Base-by-base conservation (phyloP, 2,329 filamentous ascomycete genomes). In the Exophiala bonariae region DNA sequence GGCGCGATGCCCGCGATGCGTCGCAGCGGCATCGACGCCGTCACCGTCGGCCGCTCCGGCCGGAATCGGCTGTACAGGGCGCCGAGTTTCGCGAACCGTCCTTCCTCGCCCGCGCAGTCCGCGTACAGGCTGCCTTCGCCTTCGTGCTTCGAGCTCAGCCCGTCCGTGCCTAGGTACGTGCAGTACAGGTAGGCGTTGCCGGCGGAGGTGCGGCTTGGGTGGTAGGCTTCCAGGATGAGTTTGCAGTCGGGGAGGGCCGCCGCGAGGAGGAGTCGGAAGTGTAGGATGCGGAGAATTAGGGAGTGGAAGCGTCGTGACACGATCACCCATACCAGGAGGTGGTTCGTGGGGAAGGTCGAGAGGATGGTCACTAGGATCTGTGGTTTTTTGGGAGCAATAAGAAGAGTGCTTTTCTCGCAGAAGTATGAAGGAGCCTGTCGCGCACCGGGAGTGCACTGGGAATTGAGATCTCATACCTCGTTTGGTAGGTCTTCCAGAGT, bases 141-240 rank as follows among this genome's bases (percentile, higher is more conserved):
- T 43, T 69, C 64, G 53, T 70, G 61, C 47, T 72, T 56, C 34
- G 64, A 64, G 42, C 73, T 70, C n/a, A 88, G 68, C 2, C 77
- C 77, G 55, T 82, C 73, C 2, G 84, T 89, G 22, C 79, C 81
- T 9, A 84, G 71, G 53, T 85, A 85, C 35, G 81, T 74, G 66
- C 87, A 91, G 61, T 79, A 78, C 10, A 89, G 75, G 44, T 82
- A 83, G 0, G 87, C 85, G 16, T 86, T 83, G 4, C 78, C 83
- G 40, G 86, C 73, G 4, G 35, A 49, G 64, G 83, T 85, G 18
- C 78, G 82, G 53, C 76, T 81, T 0, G 87, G 88, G 54, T 86
- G 87, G 61, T 86, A 91, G 64, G 86, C 89, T 69, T 92, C 87
- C 33, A 95, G 79, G 30, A 91, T 80, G 31, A 93, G 68, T 44